These are phyloP conservation scores for Pichia phayaonensis DNA, from an alignment of 805 yeast genomes.

Conservation along the genomic window DNA sequence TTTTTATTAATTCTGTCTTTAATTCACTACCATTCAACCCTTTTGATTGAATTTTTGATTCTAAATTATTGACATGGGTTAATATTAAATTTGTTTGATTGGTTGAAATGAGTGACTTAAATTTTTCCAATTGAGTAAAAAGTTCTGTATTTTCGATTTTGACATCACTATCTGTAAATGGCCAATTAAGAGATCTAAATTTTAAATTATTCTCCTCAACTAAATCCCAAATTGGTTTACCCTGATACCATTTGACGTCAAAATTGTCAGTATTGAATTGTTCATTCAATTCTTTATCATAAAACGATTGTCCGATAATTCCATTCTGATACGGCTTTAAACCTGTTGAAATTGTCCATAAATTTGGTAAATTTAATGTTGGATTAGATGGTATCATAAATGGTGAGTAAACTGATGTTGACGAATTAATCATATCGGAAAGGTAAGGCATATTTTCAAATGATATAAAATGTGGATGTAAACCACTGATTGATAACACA, in stretches of 20 bases:
- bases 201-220: constrained; percentile 40
- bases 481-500: constrained; percentile 76
- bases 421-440: constrained; percentile 45
- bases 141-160: background rate
- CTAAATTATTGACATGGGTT: constrained; percentile 75
- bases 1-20: constrained; percentile 45
- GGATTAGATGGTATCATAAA: constrained; percentile 86
- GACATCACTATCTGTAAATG: constrained; percentile 57
- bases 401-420: constrained; percentile 59
- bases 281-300: constrained; percentile 46
- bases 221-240: constrained; percentile 72
- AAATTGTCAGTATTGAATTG: constrained; percentile 50
- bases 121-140: constrained; percentile 42
- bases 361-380: constrained; percentile 84
- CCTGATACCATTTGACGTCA: constrained; percentile 73
- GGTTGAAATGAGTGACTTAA: constrained; percentile 62
- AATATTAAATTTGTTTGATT: constrained; percentile 68
- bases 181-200: constrained; percentile 93
- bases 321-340: constrained; percentile 79
- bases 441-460: constrained; percentile 61
- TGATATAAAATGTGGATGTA: constrained; percentile 82
- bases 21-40: constrained; percentile 63
- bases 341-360: constrained; percentile 88
- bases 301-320: constrained; percentile 76
- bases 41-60: constrained; percentile 63